phyloP scores from a whole-genome alignment of 1,139 yeast species.

The Suhomyces kunorum region DNA sequence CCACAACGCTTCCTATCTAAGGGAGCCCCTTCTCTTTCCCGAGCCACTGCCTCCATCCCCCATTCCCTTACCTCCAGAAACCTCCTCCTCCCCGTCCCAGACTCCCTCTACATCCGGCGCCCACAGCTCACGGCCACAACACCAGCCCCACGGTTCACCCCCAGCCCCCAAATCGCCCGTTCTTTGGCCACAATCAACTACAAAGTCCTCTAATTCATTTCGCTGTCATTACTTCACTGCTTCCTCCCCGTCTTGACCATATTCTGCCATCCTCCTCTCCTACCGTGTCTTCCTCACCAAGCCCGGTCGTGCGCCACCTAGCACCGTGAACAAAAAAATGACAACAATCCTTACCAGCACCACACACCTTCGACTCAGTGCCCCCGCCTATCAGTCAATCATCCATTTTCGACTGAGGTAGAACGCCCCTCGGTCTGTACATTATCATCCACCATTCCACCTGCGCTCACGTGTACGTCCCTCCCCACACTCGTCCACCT shows the following conservation, averaged over 20 bases:
- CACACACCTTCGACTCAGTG: constrained; percentile 7
- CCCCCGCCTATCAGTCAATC: constrained; percentile 10
- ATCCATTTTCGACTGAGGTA: constrained; percentile 6
- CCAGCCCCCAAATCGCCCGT: too few species aligned
- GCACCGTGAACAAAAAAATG: constrained; percentile 13
- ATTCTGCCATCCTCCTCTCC: neutral
- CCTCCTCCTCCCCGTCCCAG: too few species aligned
- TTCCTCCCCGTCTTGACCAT: neutral
- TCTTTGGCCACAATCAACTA: too few species aligned
- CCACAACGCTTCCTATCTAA: too few species aligned
- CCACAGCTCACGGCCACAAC: too few species aligned
- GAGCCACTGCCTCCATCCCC: too few species aligned
- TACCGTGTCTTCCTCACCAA: too few species aligned
- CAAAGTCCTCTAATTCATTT: too few species aligned
- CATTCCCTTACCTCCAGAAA: too few species aligned
- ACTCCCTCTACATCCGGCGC: too few species aligned
- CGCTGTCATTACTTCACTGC: neutral
- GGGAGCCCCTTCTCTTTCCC: too few species aligned
- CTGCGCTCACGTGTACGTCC: constrained; percentile 1
- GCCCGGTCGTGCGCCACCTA: constrained; percentile 12
- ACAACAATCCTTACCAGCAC: constrained; percentile 14
- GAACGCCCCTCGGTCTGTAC: constrained; percentile 5
- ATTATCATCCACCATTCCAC: neutral
- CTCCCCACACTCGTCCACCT: neutral
- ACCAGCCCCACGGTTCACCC: too few species aligned